These are phyloP conservation scores for Dictyostelium intermedium DNA, from an alignment of 78 protist genomes.

Conservation along the genomic window DNA sequence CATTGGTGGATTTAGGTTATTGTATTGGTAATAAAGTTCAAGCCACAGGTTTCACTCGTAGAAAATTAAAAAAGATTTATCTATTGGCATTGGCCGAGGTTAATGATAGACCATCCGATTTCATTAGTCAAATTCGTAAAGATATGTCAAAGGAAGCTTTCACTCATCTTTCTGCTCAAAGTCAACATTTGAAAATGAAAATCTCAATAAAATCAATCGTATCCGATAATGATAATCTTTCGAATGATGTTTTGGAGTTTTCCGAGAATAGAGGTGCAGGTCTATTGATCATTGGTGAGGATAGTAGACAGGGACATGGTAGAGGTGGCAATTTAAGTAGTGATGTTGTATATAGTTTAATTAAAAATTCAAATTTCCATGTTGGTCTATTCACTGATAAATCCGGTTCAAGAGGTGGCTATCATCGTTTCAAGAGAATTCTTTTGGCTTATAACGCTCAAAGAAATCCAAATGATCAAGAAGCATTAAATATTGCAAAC, in stretches of 20 bases:
- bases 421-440: slow-evolving; percentile 27
- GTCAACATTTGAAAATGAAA: slow-evolving; percentile 26
- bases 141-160: slow-evolving; percentile 31
- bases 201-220: slow-evolving; percentile 20
- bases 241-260: slow-evolving; percentile 39
- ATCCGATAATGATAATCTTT: slow-evolving; percentile 47
- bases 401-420: slow-evolving; percentile 19
- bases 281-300: slow-evolving; percentile 36
- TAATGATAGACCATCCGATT: slow-evolving; percentile 69
- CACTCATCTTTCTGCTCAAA: slow-evolving; percentile 14
- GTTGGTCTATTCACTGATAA: slow-evolving; percentile 67
- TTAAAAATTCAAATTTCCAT: slow-evolving; percentile 43
- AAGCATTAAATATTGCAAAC: slow-evolving; percentile 7
- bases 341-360: background rate
- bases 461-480: slow-evolving; percentile 44
- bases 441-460: slow-evolving; percentile 32
- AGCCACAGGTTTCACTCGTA: slow-evolving; percentile 3
- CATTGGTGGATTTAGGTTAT: slow-evolving; percentile 43
- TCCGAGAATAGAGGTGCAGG: slow-evolving; percentile 17
- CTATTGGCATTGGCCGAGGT: slow-evolving; percentile 35
- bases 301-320: background rate
- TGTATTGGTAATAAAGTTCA: slow-evolving; percentile 7
- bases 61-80: slow-evolving; percentile 44
- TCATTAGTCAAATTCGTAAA: slow-evolving; percentile 56
- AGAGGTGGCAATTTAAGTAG: slow-evolving; percentile 20